These are phyloP conservation scores for Coniosporium tulheliwenetii DNA, from an alignment of 2,329 filamentous ascomycete species.

Conservation along the genomic window DNA sequence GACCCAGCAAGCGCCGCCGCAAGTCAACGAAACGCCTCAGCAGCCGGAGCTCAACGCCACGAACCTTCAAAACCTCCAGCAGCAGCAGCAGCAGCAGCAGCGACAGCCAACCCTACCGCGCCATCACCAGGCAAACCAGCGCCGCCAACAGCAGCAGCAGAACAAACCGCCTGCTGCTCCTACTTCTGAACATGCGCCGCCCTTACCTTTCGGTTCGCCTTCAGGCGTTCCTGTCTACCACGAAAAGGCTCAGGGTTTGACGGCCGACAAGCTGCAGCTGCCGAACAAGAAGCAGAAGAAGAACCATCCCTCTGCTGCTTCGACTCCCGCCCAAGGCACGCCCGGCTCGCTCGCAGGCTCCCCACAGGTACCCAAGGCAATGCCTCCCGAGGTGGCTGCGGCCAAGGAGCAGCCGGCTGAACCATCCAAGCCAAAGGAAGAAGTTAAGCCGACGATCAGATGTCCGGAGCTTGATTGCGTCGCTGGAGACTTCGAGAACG, in stretches of 20 bases:
- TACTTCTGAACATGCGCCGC: constrained; percentile 31
- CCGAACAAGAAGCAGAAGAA: constrained; percentile 31
- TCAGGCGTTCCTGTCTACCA: constrained; percentile 39
- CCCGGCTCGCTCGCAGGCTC: constrained; percentile 20
- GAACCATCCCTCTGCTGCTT: constrained; percentile 27
- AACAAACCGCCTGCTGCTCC: constrained; percentile 30
- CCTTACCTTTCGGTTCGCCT: constrained; percentile 36
- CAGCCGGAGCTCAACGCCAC: constrained; percentile 16
- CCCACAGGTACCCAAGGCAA: constrained; percentile 20
- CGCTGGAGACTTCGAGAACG: constrained; percentile 33
- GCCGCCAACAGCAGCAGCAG: constrained; percentile 3
- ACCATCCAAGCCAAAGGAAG: constrained; percentile 20
- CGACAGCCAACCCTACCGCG: constrained; percentile 7
- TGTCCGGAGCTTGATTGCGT: constrained; percentile 39
- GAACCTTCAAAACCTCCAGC: constrained; percentile 32
- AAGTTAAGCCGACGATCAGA: constrained; percentile 31
- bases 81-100: constrained; percentile 13
- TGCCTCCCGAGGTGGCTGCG: constrained; percentile 23
- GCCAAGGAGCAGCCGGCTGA: constrained; percentile 23
- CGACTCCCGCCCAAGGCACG: constrained; percentile 20
- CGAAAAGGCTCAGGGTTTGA: constrained; percentile 33
- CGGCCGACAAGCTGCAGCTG: constrained; percentile 40
- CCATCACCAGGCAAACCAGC: neutral
- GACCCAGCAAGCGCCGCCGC: constrained; percentile 8
- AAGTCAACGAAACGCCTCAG: constrained; percentile 2